Evolutionary conservation across 305 asterid genomes (phyloP).

Genomic region (Andrographis paniculata): DNA sequence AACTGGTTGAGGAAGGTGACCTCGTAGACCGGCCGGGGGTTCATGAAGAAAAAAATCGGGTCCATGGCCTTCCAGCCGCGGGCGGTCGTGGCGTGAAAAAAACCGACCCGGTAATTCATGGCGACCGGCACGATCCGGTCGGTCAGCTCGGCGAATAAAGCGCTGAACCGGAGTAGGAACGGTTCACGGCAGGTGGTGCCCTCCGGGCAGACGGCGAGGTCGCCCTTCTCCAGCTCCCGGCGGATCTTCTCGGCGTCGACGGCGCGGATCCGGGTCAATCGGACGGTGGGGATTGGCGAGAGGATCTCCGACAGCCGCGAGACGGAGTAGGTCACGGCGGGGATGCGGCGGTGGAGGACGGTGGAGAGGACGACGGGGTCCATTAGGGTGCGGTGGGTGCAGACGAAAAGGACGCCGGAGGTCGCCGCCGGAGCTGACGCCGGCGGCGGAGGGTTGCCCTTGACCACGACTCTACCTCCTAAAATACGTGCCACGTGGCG

Average conservation of each 20-base stretch:
- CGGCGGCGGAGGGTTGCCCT: constrained; percentile 68
- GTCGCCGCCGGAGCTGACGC: constrained; percentile 25
- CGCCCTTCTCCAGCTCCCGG: constrained; percentile 51
- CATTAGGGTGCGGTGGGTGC: constrained; percentile 82
- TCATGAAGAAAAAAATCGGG: constrained; percentile 85
- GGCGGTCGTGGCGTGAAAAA: constrained; percentile 87
- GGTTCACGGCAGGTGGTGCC: constrained; percentile 98
- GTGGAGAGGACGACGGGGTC: constrained; percentile 81
- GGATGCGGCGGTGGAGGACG: constrained; percentile 64
- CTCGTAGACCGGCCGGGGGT: constrained; percentile 79
- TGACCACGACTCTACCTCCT: constrained; percentile 58
- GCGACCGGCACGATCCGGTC: constrained; percentile 88
- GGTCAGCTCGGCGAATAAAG: constrained; percentile 74
- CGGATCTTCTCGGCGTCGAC: constrained; percentile 58
- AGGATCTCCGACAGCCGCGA: constrained; percentile 68
- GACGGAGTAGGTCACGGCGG: constrained; percentile 80
- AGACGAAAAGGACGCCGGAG: constrained; percentile 67
- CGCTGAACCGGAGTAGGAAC: constrained; percentile 66
- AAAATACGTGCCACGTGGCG: constrained; percentile 40
- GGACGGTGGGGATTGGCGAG: constrained; percentile 85
- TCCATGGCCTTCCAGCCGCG: constrained; percentile 88
- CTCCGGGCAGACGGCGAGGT: constrained; percentile 73
- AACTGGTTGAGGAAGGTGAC: constrained; percentile 74
- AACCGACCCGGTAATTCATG: constrained; percentile 68
- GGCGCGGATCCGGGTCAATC: constrained; percentile 56